Base-by-base conservation (phyloP, 495 filamentous ascomycete species). In the Ramalina peruviana region DNA sequence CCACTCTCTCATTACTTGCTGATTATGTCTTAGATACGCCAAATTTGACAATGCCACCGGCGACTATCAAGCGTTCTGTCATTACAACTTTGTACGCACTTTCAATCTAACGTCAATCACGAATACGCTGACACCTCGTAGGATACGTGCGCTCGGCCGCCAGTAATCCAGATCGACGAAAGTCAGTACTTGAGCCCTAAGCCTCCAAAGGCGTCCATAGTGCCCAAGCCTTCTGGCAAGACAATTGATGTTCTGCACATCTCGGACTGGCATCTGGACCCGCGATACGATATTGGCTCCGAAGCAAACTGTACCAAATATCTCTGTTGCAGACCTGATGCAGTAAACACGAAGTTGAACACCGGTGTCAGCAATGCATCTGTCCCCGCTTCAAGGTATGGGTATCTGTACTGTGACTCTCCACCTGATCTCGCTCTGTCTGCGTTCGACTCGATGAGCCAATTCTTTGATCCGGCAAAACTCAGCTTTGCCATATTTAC, bases 221-320 rank as follows among this genome's bases (percentile, higher is more conserved):
- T 52, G 12, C 69, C 67, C 5, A 48, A 57, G n/a, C 51, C 64
- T 6, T 70, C 65, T 25, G 69, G 71, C 19, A 61, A 70, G 56
- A 57, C 60, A 6, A 66, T 69, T 40, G 72, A 73, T 46, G 69
- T 75, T 5, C 53, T 72, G 13, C 72, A 75, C 54, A 46, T 75
- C 26, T 71, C 67, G 6, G 72, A 75, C 50, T 65, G 72, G 46
- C 72, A 73, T 53, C 56, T 74, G 7, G 72, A 74, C 60, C 69
- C 72, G 23, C 56, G 72, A 30, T 74, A 74, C 53, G 58, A 60
- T 43, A 65, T 66, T 47, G 68, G 67, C 1, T 67, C 67, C 1
- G 72, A 74, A 51, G 68, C 65, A 10, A 70, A 72, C 48, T 73
- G 72, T 50, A 62, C 64, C 13, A 51, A 60, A 1, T 57, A 65